Evolutionary conservation across 768 basidiomycete species (phyloP).

Genomic region (Clavaria fumosa): DNA sequence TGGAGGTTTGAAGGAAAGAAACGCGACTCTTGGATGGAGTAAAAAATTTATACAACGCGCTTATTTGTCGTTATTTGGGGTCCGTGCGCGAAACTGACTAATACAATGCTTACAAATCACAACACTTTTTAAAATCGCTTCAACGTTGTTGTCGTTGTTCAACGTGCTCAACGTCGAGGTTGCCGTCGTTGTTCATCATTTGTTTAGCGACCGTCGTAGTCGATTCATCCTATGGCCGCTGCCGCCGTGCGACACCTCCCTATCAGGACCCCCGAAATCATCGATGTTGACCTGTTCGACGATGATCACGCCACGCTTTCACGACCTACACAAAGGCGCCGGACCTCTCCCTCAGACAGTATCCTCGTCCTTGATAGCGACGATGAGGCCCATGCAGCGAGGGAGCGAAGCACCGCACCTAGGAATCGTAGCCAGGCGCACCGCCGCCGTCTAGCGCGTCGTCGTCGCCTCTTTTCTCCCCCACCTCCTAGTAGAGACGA

Average conservation of each 20-base stretch:
- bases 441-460: constrained; percentile 8
- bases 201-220: neutral
- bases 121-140: no score
- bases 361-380: constrained; percentile 8
- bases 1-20: no score
- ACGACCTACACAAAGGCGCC: constrained; percentile 5
- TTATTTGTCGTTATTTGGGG: no score
- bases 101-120: no score
- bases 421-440: constrained; percentile 8
- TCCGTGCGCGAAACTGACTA: no score
- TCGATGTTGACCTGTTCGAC: constrained; percentile 28
- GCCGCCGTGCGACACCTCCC: no score
- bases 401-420: constrained; percentile 6
- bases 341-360: neutral
- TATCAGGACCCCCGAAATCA: constrained; percentile 23
- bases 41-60: no score
- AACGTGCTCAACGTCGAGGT: neutral
- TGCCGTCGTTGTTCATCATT: neutral
- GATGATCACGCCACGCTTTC: constrained; percentile 11
- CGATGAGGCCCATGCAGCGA: constrained; percentile 4
- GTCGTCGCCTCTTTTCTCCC: constrained; percentile 10
- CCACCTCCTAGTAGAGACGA: constrained; percentile 29
- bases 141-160: no score
- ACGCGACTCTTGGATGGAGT: no score
- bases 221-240: no score